These are phyloP conservation scores for Hemisphaericaspora xylofermentans DNA, from an alignment of 1,139 yeast species.

Conservation along the genomic window DNA sequence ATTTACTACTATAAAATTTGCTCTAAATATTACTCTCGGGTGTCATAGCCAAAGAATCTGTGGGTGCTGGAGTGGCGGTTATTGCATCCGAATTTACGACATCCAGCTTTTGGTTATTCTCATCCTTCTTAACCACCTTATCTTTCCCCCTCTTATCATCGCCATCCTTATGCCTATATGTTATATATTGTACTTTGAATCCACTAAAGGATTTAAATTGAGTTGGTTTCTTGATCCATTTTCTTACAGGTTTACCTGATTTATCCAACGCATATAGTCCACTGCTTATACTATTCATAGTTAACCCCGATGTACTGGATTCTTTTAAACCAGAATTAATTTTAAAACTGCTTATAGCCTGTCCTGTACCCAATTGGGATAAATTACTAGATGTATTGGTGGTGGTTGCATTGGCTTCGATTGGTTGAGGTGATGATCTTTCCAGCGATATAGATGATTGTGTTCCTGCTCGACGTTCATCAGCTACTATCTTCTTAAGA, in stretches of 20 bases:
- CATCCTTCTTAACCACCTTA: constrained; percentile 5
- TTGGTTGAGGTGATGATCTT: constrained; percentile 15
- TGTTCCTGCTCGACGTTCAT: constrained; percentile 24
- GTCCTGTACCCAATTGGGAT: not conserved
- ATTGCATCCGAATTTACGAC: constrained; percentile 3
- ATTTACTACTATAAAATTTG: not conserved
- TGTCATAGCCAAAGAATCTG: not conserved
- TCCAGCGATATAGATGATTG: constrained; percentile 15
- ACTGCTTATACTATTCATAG: constrained; percentile 36
- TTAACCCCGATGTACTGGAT: constrained; percentile 42
- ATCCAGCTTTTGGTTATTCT: constrained; percentile 5
- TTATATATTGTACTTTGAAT: constrained; percentile 44
- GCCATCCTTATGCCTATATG: constrained; percentile 27
- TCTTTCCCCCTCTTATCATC: constrained; percentile 7
- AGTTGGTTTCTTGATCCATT: constrained; percentile 50
- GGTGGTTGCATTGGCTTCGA: constrained; percentile 8
- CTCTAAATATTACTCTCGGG: not conserved
- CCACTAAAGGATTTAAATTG: constrained; percentile 62
- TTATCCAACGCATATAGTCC: constrained; percentile 41
- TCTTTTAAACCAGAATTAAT: constrained; percentile 45
- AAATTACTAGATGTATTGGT: not conserved
- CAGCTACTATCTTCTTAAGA: constrained; percentile 30
- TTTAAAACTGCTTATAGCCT: constrained; percentile 22
- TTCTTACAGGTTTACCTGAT: constrained; percentile 48
- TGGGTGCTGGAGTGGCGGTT: not conserved